Evolutionary conservation across 108 stramenopile genomes (phyloP), one percentile per base, ranked within the genome.

Genomic region (Discostella stelligeroides): DNA sequence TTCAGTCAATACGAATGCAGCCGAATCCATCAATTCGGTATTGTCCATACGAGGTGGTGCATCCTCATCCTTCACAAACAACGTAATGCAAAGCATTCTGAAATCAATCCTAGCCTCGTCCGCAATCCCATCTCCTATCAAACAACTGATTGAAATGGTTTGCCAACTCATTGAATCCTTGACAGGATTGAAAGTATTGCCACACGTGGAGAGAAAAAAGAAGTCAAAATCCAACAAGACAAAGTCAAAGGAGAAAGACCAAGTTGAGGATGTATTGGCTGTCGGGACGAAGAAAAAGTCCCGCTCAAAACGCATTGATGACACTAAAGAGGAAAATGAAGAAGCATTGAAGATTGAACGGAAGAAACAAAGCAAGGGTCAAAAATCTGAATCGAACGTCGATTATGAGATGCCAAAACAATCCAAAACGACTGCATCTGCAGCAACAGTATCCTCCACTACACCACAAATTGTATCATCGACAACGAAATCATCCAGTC

Each of bases 161-260:
- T 75, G 74, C 34, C 45, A 62, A 24, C 45, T 67, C 28, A 13
- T 75, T 14, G 74, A 75, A 54, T 51, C 53, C 46, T 40, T 75
- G 37, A 75, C 74, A 43, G 74, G 66, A 9, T 66, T 42, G 59
- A 62, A 38, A n/a, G 60, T 75, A 54, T 54, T 75, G 40, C 64
- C 64, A n/a, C 45, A 23, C 1, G 37, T 56, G 21, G 40, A 60
- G 13, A 34, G 58, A 34, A 45, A 67, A 39, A 57, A 68, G 41
- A 79, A 63, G 45, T 70, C 64, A 37, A 72, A 63, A 48, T 41
- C 63, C 14, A 75, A 72, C 17, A 81, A 72, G 41, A 64, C n/a
- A 39, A 82, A 80, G 70, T 63, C 78, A 29, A 73, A 56, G 30
- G 61, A 68, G 40, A 76, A 56, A 40, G 50, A 63, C 30, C 1